Conservation (phyloP, 805 yeast genomes). For the Ogataea philodendri region DNA sequence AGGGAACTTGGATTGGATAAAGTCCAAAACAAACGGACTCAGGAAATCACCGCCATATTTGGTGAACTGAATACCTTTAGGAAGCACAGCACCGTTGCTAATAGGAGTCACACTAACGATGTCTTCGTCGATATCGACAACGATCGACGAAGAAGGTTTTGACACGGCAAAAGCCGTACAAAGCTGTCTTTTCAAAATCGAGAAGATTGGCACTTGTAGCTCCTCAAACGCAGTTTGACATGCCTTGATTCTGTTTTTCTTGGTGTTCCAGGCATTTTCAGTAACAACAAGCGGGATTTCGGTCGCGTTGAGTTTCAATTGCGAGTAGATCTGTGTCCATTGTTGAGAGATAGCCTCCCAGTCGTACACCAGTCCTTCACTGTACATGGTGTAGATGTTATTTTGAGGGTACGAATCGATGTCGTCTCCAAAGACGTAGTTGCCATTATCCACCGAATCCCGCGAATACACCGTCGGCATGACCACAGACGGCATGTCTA, state of each 20-base stretch:
- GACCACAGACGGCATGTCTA: constrained; percentile 58
- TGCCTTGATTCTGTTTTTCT: constrained; percentile 53
- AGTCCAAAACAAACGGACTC: constrained; percentile 58
- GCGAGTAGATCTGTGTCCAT: constrained; percentile 64
- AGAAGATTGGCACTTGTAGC: constrained; percentile 71
- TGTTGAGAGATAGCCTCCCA: constrained; percentile 67
- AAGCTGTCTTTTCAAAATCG: constrained; percentile 72
- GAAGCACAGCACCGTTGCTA: constrained; percentile 67
- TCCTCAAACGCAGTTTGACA: constrained; percentile 75
- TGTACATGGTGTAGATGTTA: constrained; percentile 58
- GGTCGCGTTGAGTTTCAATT: constrained; percentile 46
- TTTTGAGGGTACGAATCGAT: constrained; percentile 43
- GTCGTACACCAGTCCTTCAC: constrained; percentile 65
- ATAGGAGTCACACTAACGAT: constrained; percentile 73
- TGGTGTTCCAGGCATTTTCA: constrained; percentile 63
- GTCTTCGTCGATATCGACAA: constrained; percentile 76
- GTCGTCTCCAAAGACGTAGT: constrained; percentile 37
- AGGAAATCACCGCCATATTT: constrained; percentile 84
- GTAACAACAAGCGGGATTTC: constrained; percentile 66
- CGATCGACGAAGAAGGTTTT: constrained; percentile 66
- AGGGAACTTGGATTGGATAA: constrained; percentile 38
- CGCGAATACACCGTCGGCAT: constrained; percentile 56
- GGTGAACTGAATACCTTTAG: constrained; percentile 63
- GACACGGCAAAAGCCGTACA: constrained; percentile 79
- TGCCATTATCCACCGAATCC: constrained; percentile 27